Evolutionary conservation across 2,329 filamentous ascomycete species (phyloP), one percentile per base, ranked within the genome.

Genomic region (Cucurbitaria berberidis): DNA sequence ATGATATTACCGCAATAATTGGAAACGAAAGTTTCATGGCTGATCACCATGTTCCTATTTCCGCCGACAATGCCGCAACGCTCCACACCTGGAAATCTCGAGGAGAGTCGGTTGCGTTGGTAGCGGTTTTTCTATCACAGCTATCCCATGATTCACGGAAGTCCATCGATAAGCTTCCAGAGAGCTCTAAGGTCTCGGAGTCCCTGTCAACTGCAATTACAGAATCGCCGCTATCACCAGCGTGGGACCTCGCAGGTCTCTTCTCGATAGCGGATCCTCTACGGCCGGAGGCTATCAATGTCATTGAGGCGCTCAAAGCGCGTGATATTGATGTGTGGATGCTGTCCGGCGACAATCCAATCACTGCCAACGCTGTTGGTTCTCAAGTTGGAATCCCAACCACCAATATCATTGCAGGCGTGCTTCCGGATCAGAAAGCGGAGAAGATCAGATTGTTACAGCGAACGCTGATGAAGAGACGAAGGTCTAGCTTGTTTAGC

Each of bases 271-370:
- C 92, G 0, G 93, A 97, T 62, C 86, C 90, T 1, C 84, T 96
- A 58, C 88, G 93, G 2, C 83, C 85, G 0, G 90, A 96, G 74
- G 87, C 91, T 0, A 74, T 77, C 1, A 68, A 78, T 7, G 86
- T 93, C 16, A 83, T 96, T 52, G 74, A 77, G 6, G 81, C 86
- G 1, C 84, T 96, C 0, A 82, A 84, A 38, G 74, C 81, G 4
- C 83, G 84, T 15, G 86, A 88, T 18, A 87, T 89, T 41, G 84
- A 87, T 27, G 89, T 96, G 3, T 96, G 89, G 86, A 96, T 97
- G 91, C 86, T 96, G 32, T 96, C 91, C 0, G 93, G 93, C 26
- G 93, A 97, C 78, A 96, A 96, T 68, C 78, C 81, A n/a, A 86
- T 80, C n/a, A 97, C 93, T 0, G 93, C 93, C 2, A 80, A 83